Base-by-base conservation (phyloP, 1,139 yeast species). In the Pichia sp. region DNA sequence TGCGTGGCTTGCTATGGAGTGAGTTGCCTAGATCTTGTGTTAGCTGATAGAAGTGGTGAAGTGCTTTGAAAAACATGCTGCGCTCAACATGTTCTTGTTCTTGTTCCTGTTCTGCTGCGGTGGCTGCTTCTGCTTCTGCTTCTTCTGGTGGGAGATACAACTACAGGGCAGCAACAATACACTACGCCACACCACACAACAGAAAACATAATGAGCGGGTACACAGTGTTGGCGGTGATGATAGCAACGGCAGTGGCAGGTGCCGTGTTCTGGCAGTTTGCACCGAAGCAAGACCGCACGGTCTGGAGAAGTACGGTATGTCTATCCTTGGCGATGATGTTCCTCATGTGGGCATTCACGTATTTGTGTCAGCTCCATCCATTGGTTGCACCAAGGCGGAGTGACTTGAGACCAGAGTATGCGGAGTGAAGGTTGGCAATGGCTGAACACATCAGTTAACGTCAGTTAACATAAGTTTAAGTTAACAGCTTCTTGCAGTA, bases 331-430 rank as follows among this genome's bases (percentile, higher is more conserved):
- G 77, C 94, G 17, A 83, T 87, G 95, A 82, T 87, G 67, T 87
- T 73, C 59, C 68, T 87, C 54, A 84, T 87, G 95, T 86, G 96
- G 96, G 96, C 95, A 22, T 77, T 85, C 49, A 85, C 96, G 7
- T 85, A 83, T 53, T 63, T 85, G 47, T 75, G 79, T 23, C 93
- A 82, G 53, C 63, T 82, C 41, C 91, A 82, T 58, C 93, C 93
- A n/a, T 65, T 82, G 52, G 86, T 80, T 37, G 82, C 73, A 22
- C 93, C 93, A 31, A 77, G 80, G 58, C 74, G 91, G 51, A 74
- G 87, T 2, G 88, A 82, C 49, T 62, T 82, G 57, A 74, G 91
- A 63, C 87, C 87, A n/a, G 91, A 81, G 52, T 67, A n/a, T n/a
- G n/a, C n/a, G 8, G 68, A 63, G 37, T 35, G 17, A n/a, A 30